Evolutionary conservation across 2,329 filamentous ascomycete genomes (phyloP).

Genomic region (Aureobasidium subglaciale): DNA sequence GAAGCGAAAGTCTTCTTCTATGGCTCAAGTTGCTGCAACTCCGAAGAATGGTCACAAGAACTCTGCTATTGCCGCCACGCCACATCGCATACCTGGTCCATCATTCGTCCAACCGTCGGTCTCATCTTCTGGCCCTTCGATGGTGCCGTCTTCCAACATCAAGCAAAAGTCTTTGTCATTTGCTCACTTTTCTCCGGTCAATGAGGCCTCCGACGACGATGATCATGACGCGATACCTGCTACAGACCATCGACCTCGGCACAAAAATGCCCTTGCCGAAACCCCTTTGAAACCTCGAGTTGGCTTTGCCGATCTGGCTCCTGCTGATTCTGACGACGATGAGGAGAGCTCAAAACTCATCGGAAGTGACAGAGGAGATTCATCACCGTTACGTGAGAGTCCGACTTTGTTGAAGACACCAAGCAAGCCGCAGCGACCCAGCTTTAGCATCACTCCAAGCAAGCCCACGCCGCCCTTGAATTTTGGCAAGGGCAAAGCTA

Average conservation of each 20-base stretch:
- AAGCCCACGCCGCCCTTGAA: neutral
- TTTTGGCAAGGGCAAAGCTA: neutral
- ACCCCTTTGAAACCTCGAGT: constrained; percentile 13
- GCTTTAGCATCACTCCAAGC: neutral
- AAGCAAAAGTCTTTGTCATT: constrained; percentile 23
- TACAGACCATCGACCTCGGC: neutral
- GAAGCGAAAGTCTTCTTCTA: constrained; percentile 22
- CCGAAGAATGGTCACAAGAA: constrained; percentile 30
- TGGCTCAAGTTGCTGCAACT: constrained; percentile 37
- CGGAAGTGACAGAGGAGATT: constrained; percentile 6
- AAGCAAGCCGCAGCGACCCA: constrained; percentile 3
- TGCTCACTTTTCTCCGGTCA: constrained; percentile 5
- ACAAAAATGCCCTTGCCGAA: constrained; percentile 19
- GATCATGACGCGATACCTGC: constrained; percentile 18
- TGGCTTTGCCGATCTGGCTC: neutral
- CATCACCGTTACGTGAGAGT: neutral
- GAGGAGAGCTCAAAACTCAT: constrained; percentile 6
- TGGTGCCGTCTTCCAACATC: constrained; percentile 35
- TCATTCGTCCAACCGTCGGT: constrained; percentile 19
- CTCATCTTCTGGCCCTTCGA: constrained; percentile 24
- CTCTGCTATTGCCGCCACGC: constrained; percentile 26
- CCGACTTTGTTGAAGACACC: constrained; percentile 10
- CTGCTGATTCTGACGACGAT: constrained; percentile 22
- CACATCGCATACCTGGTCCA: constrained; percentile 22
- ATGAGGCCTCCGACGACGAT: constrained; percentile 16